These are phyloP conservation scores for Eustoma russellianum DNA, from an alignment of 257 asterid genomes.

Conservation along the genomic window DNA sequence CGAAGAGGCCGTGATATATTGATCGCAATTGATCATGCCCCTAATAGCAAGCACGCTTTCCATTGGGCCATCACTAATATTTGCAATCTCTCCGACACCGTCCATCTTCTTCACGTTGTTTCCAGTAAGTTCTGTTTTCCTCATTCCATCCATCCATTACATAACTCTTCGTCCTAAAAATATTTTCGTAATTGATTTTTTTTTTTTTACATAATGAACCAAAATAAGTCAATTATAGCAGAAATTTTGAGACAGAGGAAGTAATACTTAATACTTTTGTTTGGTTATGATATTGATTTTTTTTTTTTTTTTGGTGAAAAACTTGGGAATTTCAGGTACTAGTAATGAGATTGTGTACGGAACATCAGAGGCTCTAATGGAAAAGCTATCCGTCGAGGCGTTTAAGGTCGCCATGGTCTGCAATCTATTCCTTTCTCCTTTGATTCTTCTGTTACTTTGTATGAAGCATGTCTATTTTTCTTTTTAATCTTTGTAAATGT, in stretches of 20 bases:
- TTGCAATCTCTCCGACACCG: constrained; percentile 82
- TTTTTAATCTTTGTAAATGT: too few relatives aligned
- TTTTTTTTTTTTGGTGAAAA: too few relatives aligned
- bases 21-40: constrained; percentile 83
- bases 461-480: too few relatives aligned
- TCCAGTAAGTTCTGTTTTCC: constrained; percentile 29
- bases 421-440: not conserved
- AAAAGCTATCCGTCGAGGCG: constrained; percentile 81
- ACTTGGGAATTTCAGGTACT: constrained; percentile 24
- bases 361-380: constrained; percentile 62
- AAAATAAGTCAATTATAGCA: too few relatives aligned
- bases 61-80: constrained; percentile 89
- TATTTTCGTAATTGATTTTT: too few relatives aligned
- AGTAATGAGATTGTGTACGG: constrained; percentile 55
- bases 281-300: too few relatives aligned
- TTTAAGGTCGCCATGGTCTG: constrained; percentile 77
- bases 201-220: too few relatives aligned
- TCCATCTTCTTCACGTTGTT: constrained; percentile 71
- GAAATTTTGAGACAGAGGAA: too few relatives aligned
- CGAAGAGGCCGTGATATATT: constrained; percentile 83
- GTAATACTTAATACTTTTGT: too few relatives aligned
- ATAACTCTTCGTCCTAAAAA: too few relatives aligned
- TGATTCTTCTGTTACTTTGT: too few relatives aligned
- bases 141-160: too few relatives aligned
- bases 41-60: constrained; percentile 89